Evolutionary conservation across 2,329 filamentous ascomycete species (phyloP).

Genomic region (Neonectria faginata): DNA sequence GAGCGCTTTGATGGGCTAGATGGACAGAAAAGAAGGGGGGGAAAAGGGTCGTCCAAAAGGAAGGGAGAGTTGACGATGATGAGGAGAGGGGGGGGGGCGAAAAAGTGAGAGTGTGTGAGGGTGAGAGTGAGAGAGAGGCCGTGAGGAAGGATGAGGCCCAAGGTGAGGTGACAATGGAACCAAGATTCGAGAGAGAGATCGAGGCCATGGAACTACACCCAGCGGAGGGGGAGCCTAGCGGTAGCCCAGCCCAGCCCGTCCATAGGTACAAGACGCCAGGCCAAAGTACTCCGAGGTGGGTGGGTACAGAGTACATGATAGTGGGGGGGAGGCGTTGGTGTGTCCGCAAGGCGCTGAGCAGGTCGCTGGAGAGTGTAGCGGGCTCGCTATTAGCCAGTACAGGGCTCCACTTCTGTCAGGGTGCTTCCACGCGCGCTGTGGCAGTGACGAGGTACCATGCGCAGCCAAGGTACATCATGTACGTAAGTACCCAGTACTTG

Average conservation of each 20-base stretch:
- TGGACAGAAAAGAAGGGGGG: constrained; percentile 1
- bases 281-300: constrained; percentile 23
- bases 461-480: constrained; percentile 9
- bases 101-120: constrained; percentile 4
- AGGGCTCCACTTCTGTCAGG: constrained; percentile 14
- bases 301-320: constrained; percentile 35
- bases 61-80: constrained; percentile 1
- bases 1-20: constrained; percentile 7
- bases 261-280: constrained; percentile 21
- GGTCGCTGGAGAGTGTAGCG: constrained; percentile 29
- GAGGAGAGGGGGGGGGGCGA: not conserved
- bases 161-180: constrained; percentile 17
- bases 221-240: constrained; percentile 23
- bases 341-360: constrained; percentile 42
- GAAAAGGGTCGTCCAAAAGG: constrained; percentile 1
- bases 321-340: constrained; percentile 37
- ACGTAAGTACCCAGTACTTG: not conserved
- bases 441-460: constrained; percentile 15
- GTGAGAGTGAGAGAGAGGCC: constrained; percentile 23
- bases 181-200: constrained; percentile 19
- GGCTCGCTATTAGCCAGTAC: constrained; percentile 22
- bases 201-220: constrained; percentile 23
- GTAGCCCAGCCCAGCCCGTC: constrained; percentile 12
- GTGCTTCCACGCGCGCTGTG: constrained; percentile 11
- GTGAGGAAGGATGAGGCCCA: constrained; percentile 25